phyloP scores from a whole-genome alignment of 2,329 filamentous ascomycete species.

The Fusarium sp. region DNA sequence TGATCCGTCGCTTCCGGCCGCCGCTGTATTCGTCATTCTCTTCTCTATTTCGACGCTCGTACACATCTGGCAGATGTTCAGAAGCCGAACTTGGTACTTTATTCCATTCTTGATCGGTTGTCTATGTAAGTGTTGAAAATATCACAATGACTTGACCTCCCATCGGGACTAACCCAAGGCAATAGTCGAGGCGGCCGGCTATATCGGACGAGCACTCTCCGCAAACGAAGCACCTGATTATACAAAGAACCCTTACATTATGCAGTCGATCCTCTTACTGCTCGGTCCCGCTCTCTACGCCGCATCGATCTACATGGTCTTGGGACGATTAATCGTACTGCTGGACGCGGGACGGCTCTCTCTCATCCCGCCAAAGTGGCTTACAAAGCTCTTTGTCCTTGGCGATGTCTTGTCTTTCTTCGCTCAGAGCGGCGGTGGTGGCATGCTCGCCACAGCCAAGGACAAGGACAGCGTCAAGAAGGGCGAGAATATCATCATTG shows the following conservation, averaged over 20 bases:
- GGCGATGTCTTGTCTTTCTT: constrained; percentile 56
- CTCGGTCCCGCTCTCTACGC: constrained; percentile 53
- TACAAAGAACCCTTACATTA: constrained; percentile 46
- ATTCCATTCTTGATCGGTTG: constrained; percentile 60
- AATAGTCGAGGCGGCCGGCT: constrained; percentile 45
- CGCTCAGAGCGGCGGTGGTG: constrained; percentile 36
- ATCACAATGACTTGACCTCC: rapidly evolving
- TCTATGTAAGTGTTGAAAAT: constrained; percentile 47
- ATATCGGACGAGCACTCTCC: constrained; percentile 57
- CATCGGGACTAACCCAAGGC: not conserved
- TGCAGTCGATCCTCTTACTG: constrained; percentile 48
- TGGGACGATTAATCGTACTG: constrained; percentile 51
- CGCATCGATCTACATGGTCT: constrained; percentile 55
- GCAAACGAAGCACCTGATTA: constrained; percentile 49
- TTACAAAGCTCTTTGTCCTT: constrained; percentile 59
- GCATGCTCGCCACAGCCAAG: constrained; percentile 28
- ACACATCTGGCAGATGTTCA: constrained; percentile 48
- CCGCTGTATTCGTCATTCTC: constrained; percentile 52
- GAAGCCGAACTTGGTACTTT: constrained; percentile 58
- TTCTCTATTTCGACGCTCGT: constrained; percentile 49
- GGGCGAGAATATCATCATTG: constrained; percentile 58
- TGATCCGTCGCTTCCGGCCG: constrained; percentile 53
- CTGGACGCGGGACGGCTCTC: constrained; percentile 50
- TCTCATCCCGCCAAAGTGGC: constrained; percentile 51
- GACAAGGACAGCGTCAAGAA: constrained; percentile 34